phyloP scores from a whole-genome alignment of 2,329 filamentous ascomycete species.

The Penicillium sp. region DNA sequence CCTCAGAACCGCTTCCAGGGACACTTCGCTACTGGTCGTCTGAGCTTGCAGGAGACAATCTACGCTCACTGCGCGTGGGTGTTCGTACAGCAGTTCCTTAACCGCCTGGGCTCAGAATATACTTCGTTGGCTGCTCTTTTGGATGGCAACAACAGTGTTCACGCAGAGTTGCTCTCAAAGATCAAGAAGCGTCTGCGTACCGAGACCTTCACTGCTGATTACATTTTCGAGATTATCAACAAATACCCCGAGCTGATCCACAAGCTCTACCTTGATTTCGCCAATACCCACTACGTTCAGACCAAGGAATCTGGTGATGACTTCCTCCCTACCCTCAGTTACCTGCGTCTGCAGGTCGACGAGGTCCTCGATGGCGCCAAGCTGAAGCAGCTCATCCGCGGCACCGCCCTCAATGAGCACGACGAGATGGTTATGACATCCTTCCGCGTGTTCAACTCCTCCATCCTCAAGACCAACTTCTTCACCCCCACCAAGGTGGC shows the following conservation, averaged over 20 bases:
- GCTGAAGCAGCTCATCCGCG: constrained; percentile 73
- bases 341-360: constrained; percentile 63
- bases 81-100: constrained; percentile 96
- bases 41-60: constrained; percentile 94
- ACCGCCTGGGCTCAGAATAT: constrained; percentile 89
- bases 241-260: constrained; percentile 85
- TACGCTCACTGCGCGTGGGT: constrained; percentile 98
- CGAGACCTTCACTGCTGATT: constrained; percentile 96
- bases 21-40: constrained; percentile 77
- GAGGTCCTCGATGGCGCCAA: constrained; percentile 72
- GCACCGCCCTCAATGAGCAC: constrained; percentile 85
- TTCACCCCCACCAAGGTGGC: constrained; percentile 99
- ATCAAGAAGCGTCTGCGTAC: constrained; percentile 92
- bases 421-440: constrained; percentile 97
- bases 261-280: constrained; percentile 86
- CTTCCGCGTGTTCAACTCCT: constrained; percentile 92
- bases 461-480: constrained; percentile 93
- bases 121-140: constrained; percentile 78
- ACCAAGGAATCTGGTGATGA: constrained; percentile 61
- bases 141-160: constrained; percentile 74
- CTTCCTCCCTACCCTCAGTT: constrained; percentile 68
- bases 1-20: constrained; percentile 94
- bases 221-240: constrained; percentile 95
- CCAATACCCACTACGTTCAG: constrained; percentile 76
- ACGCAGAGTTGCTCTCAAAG: constrained; percentile 85